Base-by-base conservation (phyloP, 225 moss, liverwort and hornwort genomes). In the Ulota crispa region DNA sequence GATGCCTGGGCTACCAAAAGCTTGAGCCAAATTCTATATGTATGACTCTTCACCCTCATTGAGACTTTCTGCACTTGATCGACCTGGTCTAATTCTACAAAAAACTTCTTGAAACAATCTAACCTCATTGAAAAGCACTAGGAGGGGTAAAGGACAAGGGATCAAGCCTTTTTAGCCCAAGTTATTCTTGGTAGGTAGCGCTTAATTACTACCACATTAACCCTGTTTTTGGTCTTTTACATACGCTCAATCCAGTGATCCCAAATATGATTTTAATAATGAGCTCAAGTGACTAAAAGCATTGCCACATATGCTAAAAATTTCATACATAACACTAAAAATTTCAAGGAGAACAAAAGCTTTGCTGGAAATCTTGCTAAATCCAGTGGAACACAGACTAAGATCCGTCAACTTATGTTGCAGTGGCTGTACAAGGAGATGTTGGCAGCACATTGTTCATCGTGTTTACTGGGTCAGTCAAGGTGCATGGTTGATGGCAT, bases 371-470 rank as follows among this genome's bases (percentile, higher is more conserved):
- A 16, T 47, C 16, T 16, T 50, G 16, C 15, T 16, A 50, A 50
- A 5, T 50, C 4, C 16, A 45, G 1, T 45, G 14, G 4, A 45
- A 12, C 45, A 13, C 39, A 10, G n/a, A 55, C 2, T 72, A 14
- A 73, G 81, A 83, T 62, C 62, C 47, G 54, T 68, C 13, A 24
- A 77, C 52, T 65, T 78, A 79, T 81, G 13, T 60, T 89, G 86
- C 84, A 96, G 96, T 96, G 34, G 93, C 88, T 73, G 30, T 78
- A 65, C 89, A 94, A 86, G 94, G 93, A 69, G 79, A 87, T 52
- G 59, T 53, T 34, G 89, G 84, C 75, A 80, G 28, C 64, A 84
- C 83, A 66, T 89, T 94, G 37, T 96, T 88, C 83, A 86, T 93
- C 1, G 78, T 92, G 24, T 96, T 94, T 70, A 96, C 92, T 54